Conservation (phyloP, 208 protist species). For the Crithidia mellificae region DNA sequence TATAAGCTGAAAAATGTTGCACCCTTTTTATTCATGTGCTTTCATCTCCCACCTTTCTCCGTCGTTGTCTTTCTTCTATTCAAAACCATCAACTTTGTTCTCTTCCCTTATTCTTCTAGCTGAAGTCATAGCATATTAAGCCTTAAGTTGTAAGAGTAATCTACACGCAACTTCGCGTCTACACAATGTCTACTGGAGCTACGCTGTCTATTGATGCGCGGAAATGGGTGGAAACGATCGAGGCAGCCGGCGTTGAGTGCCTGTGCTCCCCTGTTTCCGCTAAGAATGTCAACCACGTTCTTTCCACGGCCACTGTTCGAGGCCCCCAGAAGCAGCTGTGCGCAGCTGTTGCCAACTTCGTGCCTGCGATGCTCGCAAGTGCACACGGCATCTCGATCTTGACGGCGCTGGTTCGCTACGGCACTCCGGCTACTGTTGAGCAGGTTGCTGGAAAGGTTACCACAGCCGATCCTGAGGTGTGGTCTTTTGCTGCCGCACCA, state of each 20-base stretch:
- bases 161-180: neutral
- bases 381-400: conserved; percentile 59
- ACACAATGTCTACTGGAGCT: conserved; percentile 15
- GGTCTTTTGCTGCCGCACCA: conserved; percentile 36
- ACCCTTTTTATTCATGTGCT: neutral
- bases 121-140: too few species aligned
- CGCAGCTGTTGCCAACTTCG: conserved; percentile 45
- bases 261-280: conserved; percentile 53
- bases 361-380: conserved; percentile 52
- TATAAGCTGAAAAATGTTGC: too few species aligned
- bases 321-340: conserved; percentile 75
- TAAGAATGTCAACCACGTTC: conserved; percentile 72
- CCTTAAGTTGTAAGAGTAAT: too few species aligned
- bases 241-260: conserved; percentile 48
- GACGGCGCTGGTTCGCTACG: conserved; percentile 72
- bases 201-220: conserved; percentile 54
- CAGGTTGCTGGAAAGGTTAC: conserved; percentile 38
- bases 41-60: neutral
- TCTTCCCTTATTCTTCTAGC: too few species aligned
- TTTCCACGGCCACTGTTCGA: conserved; percentile 65
- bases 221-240: conserved; percentile 71
- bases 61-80: neutral
- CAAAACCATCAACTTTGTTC: too few species aligned
- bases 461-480: conserved; percentile 31
- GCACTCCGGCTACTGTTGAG: conserved; percentile 69